Evolutionary conservation across 495 filamentous ascomycete genomes (phyloP).

Genomic region (Penicillium robsamsonii): DNA sequence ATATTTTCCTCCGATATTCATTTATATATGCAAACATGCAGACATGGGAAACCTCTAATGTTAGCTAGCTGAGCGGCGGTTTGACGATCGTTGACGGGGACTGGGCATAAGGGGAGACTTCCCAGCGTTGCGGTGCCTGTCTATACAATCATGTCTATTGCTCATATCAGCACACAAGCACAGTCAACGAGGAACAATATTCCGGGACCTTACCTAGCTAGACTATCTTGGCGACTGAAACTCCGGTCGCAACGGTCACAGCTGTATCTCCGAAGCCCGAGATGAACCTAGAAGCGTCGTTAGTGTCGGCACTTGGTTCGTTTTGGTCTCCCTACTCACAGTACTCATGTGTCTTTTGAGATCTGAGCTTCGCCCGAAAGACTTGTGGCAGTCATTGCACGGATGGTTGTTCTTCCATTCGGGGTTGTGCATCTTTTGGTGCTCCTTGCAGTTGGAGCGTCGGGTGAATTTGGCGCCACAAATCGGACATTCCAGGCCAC

Average conservation of each 20-base stretch:
- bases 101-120: neutral
- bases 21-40: neutral
- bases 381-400: slow-evolving; percentile 57
- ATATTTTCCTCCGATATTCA: neutral
- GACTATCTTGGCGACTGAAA: slow-evolving; percentile 4
- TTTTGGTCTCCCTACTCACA: slow-evolving; percentile 45
- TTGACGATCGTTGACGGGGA: neutral
- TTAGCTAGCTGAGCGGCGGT: neutral
- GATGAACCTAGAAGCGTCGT: slow-evolving; percentile 54
- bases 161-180: neutral
- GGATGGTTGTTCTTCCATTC: slow-evolving; percentile 64
- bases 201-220: slow-evolving; percentile 1
- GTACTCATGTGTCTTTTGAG: slow-evolving; percentile 78
- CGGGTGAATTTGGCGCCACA: slow-evolving; percentile 83
- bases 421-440: slow-evolving; percentile 87
- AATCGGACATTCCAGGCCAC: slow-evolving; percentile 67
- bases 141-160: neutral
- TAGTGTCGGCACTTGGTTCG: neutral
- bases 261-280: slow-evolving; percentile 40
- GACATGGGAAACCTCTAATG: neutral
- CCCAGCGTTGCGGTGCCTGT: neutral
- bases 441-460: slow-evolving; percentile 86
- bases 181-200: neutral
- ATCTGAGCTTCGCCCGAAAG: slow-evolving; percentile 70
- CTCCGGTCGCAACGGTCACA: slow-evolving; percentile 2